Evolutionary conservation across 805 yeast genomes (phyloP).

Genomic region (Zygoascus ofunaensis): DNA sequence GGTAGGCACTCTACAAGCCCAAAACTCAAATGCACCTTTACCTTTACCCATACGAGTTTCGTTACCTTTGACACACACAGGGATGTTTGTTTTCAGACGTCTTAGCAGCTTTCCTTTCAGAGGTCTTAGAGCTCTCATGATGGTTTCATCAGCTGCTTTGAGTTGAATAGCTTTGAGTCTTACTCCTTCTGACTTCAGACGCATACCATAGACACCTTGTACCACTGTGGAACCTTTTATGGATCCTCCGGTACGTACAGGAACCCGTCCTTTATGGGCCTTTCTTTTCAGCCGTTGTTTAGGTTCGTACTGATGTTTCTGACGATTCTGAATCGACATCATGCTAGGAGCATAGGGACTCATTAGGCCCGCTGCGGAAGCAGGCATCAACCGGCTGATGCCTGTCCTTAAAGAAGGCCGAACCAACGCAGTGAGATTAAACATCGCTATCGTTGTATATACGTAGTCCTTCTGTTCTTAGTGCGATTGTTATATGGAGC

Average conservation of each 20-base stretch:
- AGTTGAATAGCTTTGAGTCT: conserved; percentile 81
- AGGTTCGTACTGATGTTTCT: conserved; percentile 39
- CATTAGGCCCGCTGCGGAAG: neutral
- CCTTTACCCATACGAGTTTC: conserved; percentile 99
- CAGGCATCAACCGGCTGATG: neutral
- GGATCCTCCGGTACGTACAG: conserved; percentile 92
- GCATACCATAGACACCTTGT: conserved; percentile 77
- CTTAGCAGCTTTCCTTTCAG: conserved; percentile 57
- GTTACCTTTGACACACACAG: conserved; percentile 94
- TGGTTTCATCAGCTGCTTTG: conserved; percentile 80
- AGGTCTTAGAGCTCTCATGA: conserved; percentile 77
- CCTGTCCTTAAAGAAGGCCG: neutral
- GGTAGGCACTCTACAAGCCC: conserved; percentile 95
- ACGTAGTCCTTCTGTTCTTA: too few species aligned
- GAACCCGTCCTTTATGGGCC: conserved; percentile 87
- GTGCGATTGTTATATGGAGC: too few species aligned
- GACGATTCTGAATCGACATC: conserved; percentile 14
- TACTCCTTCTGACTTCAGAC: conserved; percentile 81
- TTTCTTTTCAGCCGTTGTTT: conserved; percentile 46
- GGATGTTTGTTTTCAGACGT: conserved; percentile 72
- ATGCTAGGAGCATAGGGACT: conserved; percentile 5
- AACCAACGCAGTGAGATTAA: neutral
- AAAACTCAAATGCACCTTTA: conserved; percentile 93
- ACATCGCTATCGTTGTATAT: too few species aligned
- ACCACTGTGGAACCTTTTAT: conserved; percentile 74